Conservation (phyloP, 2,329 filamentous ascomycete species). For the Phialocephala subalpina region DNA sequence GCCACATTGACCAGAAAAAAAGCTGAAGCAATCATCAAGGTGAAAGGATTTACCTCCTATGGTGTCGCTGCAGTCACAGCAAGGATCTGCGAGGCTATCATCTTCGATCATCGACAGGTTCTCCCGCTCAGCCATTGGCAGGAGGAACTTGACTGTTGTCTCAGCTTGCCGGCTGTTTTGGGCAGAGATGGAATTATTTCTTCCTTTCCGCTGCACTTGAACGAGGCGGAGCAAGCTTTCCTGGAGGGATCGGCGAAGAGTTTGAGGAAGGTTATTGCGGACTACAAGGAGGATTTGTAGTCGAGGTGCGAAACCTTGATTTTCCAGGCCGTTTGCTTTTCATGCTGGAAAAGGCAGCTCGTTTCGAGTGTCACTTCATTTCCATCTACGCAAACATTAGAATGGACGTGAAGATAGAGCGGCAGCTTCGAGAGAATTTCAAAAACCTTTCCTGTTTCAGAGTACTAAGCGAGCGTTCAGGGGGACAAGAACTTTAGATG, state of each 20-base stretch:
- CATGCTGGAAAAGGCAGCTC: no score
- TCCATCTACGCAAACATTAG: no score
- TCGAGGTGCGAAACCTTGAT: background rate
- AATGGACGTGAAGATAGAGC: no score
- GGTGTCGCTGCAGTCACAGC: conserved; percentile 57
- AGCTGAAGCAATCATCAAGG: conserved; percentile 54
- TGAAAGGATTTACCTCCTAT: conserved; percentile 59
- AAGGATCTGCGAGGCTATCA: conserved; percentile 58
- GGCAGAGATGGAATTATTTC: conserved; percentile 55
- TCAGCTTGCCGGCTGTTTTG: conserved; percentile 57
- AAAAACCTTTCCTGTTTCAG: no score
- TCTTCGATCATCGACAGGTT: conserved; percentile 56
- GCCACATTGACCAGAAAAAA: conserved; percentile 54
- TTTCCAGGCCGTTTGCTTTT: background rate
- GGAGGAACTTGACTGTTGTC: conserved; percentile 54
- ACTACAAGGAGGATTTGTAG: conserved; percentile 13
- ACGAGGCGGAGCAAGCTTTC: conserved; percentile 22
- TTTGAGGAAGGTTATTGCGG: conserved; percentile 28
- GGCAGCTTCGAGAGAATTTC: no score
- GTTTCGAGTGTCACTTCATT: no score
- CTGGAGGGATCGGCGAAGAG: conserved; percentile 27
- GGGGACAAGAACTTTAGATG: no score
- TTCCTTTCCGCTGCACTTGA: conserved; percentile 35
- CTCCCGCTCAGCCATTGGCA: conserved; percentile 58
- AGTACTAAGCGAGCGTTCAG: no score